Evolutionary conservation across 257 asterid species (phyloP).

Genomic region (Linderniella brevidens): DNA sequence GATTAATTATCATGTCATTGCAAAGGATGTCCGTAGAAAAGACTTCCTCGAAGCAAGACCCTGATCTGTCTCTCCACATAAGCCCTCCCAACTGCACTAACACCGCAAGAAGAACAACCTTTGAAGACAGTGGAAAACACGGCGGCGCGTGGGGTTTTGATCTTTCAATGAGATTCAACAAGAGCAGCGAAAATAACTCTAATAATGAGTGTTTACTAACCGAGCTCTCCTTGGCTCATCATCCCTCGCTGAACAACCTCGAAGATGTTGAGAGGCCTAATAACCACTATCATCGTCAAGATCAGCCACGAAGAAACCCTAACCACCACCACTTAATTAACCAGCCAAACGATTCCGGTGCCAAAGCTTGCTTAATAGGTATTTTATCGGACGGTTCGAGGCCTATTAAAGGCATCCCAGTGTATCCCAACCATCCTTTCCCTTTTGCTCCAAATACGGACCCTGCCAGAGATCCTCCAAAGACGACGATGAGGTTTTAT

Average conservation of each 20-base stretch:
- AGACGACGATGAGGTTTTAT: conserved; percentile 16
- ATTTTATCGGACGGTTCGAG: conserved; percentile 42
- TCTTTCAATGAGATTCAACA: conserved; percentile 7
- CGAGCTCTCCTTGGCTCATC: conserved; percentile 64
- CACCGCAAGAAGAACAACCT: conserved; percentile 10
- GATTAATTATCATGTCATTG: neutral
- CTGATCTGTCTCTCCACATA: conserved; percentile 89
- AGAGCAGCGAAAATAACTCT: conserved; percentile 5
- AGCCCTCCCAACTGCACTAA: conserved; percentile 46
- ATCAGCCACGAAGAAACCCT: conserved; percentile 34
- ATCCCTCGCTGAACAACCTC: conserved; percentile 19
- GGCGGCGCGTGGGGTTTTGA: conserved; percentile 16
- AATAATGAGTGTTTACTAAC: conserved; percentile 25
- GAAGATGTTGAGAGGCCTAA: conserved; percentile 2
- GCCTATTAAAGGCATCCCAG: conserved; percentile 76
- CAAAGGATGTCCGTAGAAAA: neutral
- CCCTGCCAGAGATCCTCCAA: conserved; percentile 20
- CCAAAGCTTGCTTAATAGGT: conserved; percentile 24
- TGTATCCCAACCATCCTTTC: conserved; percentile 43
- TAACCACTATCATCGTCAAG: conserved; percentile 3
- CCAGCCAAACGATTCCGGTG: conserved; percentile 22
- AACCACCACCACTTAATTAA: conserved; percentile 14
- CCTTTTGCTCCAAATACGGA: conserved; percentile 28
- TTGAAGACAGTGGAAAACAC: neutral
- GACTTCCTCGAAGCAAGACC: conserved; percentile 15